These are phyloP conservation scores for Myxozyma sirexii DNA, from an alignment of 805 yeast genomes.

Conservation along the genomic window DNA sequence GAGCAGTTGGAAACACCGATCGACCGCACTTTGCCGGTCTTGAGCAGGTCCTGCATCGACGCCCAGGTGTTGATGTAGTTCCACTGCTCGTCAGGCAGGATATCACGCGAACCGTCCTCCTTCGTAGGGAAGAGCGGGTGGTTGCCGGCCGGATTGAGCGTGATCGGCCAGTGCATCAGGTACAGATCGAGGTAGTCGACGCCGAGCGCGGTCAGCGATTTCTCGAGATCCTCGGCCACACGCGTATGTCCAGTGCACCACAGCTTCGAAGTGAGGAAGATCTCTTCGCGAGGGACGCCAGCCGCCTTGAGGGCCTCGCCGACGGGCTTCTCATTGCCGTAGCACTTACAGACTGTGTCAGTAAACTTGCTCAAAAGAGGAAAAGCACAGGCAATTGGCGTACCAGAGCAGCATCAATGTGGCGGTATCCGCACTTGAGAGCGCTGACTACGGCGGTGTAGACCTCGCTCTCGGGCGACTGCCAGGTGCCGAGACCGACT, in stretches of 20 bases:
- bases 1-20: conserved; percentile 82
- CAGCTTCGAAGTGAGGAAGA: conserved; percentile 51
- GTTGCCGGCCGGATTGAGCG: conserved; percentile 48
- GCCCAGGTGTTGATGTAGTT: conserved; percentile 64
- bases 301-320: conserved; percentile 49
- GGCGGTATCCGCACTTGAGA: conserved; percentile 65
- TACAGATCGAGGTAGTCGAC: conserved; percentile 78
- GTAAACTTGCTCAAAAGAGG: no score
- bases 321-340: conserved; percentile 67
- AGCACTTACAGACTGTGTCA: conserved; percentile 37
- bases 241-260: conserved; percentile 44
- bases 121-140: conserved; percentile 47
- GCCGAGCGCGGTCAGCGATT: conserved; percentile 62
- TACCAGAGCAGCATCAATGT: conserved; percentile 71
- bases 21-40: conserved; percentile 60
- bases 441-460: conserved; percentile 55
- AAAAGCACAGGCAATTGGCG: background rate
- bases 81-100: conserved; percentile 36
- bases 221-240: conserved; percentile 57
- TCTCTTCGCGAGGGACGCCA: conserved; percentile 55
- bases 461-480: conserved; percentile 57
- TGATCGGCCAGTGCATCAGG: conserved; percentile 82
- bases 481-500: conserved; percentile 78
- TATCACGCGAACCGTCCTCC: conserved; percentile 48
- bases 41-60: conserved; percentile 62